These are phyloP conservation scores for Aspergillus kassunensis DNA, from an alignment of 495 filamentous ascomycete species.

Conservation along the genomic window DNA sequence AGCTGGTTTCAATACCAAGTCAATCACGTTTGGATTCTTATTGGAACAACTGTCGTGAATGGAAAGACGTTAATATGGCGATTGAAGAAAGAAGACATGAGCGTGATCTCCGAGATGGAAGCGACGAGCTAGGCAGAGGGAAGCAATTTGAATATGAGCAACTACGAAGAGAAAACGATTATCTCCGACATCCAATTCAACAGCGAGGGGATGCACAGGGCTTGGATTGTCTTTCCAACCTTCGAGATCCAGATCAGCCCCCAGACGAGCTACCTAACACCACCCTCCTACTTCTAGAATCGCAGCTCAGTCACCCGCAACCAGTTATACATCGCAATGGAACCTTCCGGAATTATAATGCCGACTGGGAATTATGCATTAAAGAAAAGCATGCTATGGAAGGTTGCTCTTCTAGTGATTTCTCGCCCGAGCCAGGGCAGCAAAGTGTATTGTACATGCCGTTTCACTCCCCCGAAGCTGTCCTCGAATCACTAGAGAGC, in stretches of 20 bases:
- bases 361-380: too few relatives aligned
- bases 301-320: neutral
- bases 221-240: neutral
- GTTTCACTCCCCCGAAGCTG: neutral
- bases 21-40: neutral
- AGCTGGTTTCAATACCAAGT: neutral
- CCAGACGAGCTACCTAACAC: neutral
- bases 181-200: constrained; percentile 4
- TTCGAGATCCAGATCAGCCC: neutral
- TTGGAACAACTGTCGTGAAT: neutral
- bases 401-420: too few relatives aligned
- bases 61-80: constrained; percentile 7
- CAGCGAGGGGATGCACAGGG: neutral
- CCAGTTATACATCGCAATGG: neutral
- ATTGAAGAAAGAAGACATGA: constrained; percentile 7
- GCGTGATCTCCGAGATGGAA: neutral
- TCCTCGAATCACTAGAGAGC: neutral
- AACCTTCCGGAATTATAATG: neutral
- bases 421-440: neutral
- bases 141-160: neutral
- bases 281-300: neutral
- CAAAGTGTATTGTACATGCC: neutral
- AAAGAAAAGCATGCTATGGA: too few relatives aligned
- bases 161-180: constrained; percentile 7
- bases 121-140: neutral